Evolutionary conservation across 1,284 basidiomycete genomes (phyloP).

Genomic region (Anthracocystis walkeri): DNA sequence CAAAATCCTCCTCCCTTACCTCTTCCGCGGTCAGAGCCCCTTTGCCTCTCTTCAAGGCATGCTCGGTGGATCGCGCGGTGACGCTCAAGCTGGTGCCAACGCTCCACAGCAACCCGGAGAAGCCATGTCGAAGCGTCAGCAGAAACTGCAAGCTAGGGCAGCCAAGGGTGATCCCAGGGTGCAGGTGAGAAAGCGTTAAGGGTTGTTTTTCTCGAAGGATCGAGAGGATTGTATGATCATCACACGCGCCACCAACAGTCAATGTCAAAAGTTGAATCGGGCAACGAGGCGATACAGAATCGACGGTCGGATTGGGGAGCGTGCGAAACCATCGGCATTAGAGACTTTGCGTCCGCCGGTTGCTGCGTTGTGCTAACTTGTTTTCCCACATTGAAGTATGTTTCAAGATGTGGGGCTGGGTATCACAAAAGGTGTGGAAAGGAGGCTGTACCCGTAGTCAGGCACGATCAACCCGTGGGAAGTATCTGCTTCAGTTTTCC

Average conservation of each 20-base stretch:
- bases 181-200: constrained; percentile 46
- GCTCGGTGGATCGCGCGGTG: constrained; percentile 6
- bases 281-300: no score
- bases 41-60: constrained; percentile 27
- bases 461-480: no score
- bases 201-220: neutral
- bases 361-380: no score
- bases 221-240: neutral
- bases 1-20: constrained; percentile 63
- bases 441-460: no score
- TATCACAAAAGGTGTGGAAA: no score
- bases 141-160: constrained; percentile 65
- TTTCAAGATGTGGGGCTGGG: no score
- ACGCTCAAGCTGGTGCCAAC: constrained; percentile 7
- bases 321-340: no score
- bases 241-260: neutral
- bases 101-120: constrained; percentile 32
- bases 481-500: no score
- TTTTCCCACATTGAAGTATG: no score
- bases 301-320: no score
- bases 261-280: neutral
- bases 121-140: constrained; percentile 61
- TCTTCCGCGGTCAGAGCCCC: constrained; percentile 59
- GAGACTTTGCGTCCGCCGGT: no score
- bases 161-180: constrained; percentile 60